phyloP scores from a whole-genome alignment of 176 grass and related monocot species.

The Poa annua region DNA sequence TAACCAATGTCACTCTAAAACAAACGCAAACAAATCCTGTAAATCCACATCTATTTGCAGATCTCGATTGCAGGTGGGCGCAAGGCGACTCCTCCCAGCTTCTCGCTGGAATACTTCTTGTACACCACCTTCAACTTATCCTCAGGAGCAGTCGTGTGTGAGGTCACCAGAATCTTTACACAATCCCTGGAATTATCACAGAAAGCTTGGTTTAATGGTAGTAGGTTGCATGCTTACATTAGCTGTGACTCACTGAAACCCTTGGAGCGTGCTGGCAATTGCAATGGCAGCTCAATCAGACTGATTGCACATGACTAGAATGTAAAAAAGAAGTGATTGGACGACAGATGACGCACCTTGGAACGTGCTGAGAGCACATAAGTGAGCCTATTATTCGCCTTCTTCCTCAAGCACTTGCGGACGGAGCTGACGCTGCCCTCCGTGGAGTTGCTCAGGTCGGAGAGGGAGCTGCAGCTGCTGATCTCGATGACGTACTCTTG shows the following conservation, averaged over 20 bases:
- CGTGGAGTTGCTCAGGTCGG: constrained; percentile 38
- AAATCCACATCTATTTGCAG: constrained; percentile 43
- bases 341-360: constrained; percentile 54
- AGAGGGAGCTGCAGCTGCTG: constrained; percentile 59
- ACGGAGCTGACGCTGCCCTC: constrained; percentile 39
- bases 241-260: constrained; percentile 68
- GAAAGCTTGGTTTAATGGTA: not conserved
- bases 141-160: constrained; percentile 55
- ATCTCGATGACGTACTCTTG: constrained; percentile 58
- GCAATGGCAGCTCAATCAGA: constrained; percentile 15
- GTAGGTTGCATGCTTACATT: constrained; percentile 67
- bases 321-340: not conserved
- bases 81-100: constrained; percentile 69
- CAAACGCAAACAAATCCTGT: constrained; percentile 4
- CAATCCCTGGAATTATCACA: constrained; percentile 50
- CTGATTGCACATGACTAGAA: not conserved
- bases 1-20: constrained; percentile 32
- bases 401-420: constrained; percentile 62
- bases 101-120: constrained; percentile 77
- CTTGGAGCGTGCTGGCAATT: constrained; percentile 55
- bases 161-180: constrained; percentile 57
- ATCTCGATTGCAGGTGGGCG: constrained; percentile 50
- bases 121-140: constrained; percentile 75
- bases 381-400: constrained; percentile 68
- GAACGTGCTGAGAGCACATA: constrained; percentile 85